These are phyloP conservation scores for Malania oleifera DNA, from an alignment of 164 flowering plant genomes.

Conservation along the genomic window DNA sequence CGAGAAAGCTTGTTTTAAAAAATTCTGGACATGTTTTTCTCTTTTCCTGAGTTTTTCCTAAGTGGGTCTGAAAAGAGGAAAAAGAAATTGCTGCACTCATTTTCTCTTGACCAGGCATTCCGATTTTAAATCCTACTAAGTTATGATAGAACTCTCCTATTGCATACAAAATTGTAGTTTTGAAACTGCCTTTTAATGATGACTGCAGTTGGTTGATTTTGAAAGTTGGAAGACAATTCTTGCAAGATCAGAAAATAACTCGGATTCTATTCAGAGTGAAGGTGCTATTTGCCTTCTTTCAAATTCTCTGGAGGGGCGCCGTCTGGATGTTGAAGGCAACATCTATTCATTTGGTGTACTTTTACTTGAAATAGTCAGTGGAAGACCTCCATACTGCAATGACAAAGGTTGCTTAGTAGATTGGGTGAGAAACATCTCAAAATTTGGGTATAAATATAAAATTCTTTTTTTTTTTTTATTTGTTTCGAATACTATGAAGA, in stretches of 20 bases:
- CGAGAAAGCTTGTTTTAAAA: too few relatives aligned
- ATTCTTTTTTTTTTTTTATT: too few relatives aligned
- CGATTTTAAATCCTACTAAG: background rate
- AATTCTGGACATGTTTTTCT: too few relatives aligned
- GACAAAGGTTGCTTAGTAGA: constrained; percentile 77
- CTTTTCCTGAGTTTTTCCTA: too few relatives aligned
- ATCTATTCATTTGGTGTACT: constrained; percentile 74
- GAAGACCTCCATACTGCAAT: constrained; percentile 71
- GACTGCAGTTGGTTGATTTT: constrained; percentile 80
- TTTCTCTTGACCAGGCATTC: too few relatives aligned
- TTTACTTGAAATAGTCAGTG: constrained; percentile 79
- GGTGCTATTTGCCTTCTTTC: constrained; percentile 53
- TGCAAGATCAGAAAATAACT: constrained; percentile 70
- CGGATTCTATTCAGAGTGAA: constrained; percentile 47
- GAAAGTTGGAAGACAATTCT: constrained; percentile 85
- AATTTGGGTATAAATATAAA: background rate
- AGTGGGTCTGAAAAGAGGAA: too few relatives aligned
- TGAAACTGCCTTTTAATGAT: background rate
- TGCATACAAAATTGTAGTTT: background rate
- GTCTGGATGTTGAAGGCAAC: constrained; percentile 67
- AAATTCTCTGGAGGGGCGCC: constrained; percentile 55
- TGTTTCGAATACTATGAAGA: too few relatives aligned
- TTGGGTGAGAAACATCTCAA: constrained; percentile 52
- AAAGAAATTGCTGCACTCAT: too few relatives aligned
- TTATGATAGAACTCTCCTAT: background rate